phyloP scores from a whole-genome alignment of 148 eudicot species.

The Spergularia marina region DNA sequence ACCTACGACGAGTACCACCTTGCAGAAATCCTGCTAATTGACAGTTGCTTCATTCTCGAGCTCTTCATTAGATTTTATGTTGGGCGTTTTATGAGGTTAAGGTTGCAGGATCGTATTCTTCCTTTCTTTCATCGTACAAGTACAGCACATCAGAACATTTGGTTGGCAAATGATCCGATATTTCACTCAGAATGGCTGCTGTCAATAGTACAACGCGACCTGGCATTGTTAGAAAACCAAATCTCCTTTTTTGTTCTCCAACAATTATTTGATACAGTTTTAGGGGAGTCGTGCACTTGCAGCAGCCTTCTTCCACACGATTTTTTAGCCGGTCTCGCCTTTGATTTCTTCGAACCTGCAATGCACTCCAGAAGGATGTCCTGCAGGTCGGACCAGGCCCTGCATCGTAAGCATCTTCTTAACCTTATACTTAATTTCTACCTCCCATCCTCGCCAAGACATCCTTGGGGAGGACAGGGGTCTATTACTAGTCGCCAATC shows the following conservation, averaged over 20 bases:
- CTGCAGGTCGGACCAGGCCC: background rate
- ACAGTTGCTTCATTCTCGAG: constrained; percentile 16
- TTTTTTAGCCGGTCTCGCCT: constrained; percentile 13
- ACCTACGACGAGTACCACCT: constrained; percentile 4
- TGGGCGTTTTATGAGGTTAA: background rate
- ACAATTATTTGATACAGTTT: background rate
- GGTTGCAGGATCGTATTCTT: constrained; percentile 1
- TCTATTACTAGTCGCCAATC: background rate
- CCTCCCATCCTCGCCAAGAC: constrained; percentile 13
- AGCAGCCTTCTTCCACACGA: background rate
- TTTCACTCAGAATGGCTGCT: constrained; percentile 13
- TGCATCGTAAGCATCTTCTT: constrained; percentile 15
- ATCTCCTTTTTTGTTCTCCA: constrained; percentile 16
- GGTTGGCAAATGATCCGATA: constrained; percentile 13
- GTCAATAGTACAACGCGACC: background rate
- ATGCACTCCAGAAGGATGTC: constrained; percentile 18
- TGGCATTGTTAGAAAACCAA: constrained; percentile 14
- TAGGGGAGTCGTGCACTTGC: constrained; percentile 6
- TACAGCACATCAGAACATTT: background rate
- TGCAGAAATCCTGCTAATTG: constrained; percentile 1
- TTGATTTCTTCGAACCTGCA: constrained; percentile 16
- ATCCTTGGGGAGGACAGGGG: background rate
- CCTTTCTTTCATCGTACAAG: background rate
- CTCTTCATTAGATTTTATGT: constrained; percentile 13
- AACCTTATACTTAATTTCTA: constrained; percentile 16